A percentile compares a stretch with the other conserved stretches of the same genome.
Conservation (phyloP, 495 filamentous ascomycete species). For the Cladorrhinum samala region DNA sequence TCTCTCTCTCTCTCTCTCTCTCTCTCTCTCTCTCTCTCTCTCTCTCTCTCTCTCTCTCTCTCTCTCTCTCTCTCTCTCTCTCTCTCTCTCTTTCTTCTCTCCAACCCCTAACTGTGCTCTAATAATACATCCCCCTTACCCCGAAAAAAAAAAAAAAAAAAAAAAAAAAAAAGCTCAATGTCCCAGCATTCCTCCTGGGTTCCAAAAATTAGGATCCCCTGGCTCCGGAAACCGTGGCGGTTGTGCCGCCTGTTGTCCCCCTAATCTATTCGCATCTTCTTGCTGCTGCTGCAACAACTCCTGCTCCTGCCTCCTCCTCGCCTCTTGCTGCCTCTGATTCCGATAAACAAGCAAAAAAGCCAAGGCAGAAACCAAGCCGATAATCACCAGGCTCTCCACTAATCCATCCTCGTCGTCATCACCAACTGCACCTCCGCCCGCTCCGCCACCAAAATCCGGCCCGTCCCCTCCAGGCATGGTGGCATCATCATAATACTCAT, state of each 20-base stretch:
- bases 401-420: slow-evolving; percentile 65
- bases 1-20: no score
- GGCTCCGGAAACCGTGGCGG: slow-evolving; percentile 54
- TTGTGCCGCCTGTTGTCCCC: slow-evolving; percentile 3
- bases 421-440: no score
- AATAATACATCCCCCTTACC: no score
- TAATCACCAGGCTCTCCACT: slow-evolving; percentile 78
- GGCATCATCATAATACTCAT: slow-evolving; percentile 49
- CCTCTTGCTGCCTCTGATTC: slow-evolving; percentile 62
- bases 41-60: no score
- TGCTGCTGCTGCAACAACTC: slow-evolving; percentile 24
- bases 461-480: slow-evolving; percentile 46
- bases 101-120: no score
- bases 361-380: slow-evolving; percentile 67
- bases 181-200: slow-evolving; percentile 43
- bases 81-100: no score
- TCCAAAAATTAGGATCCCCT: slow-evolving; percentile 62
- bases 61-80: no score
- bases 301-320: slow-evolving; percentile 33
- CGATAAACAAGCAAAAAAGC: slow-evolving; percentile 77
- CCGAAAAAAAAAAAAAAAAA: no score
- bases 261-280: slow-evolving; percentile 3
- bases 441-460: slow-evolving; percentile 54
- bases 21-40: no score
- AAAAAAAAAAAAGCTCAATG: no score